Conservation (phyloP, 345 rosid species). For the Anacardium occidentale region DNA sequence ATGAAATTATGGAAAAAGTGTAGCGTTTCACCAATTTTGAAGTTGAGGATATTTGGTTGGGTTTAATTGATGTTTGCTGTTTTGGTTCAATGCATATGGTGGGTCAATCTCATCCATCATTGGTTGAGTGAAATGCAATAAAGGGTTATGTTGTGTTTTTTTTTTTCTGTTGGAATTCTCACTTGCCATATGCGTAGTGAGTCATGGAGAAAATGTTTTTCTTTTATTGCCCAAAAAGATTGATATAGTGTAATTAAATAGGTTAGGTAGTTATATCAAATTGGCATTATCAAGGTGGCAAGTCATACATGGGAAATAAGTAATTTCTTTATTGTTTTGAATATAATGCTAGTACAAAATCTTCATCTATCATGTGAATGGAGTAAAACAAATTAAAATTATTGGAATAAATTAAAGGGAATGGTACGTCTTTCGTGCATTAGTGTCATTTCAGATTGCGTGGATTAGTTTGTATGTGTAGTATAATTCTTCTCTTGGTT, state of each 20-base stretch:
- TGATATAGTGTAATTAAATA: background rate
- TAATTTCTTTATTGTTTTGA: background rate
- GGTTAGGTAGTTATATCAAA: background rate
- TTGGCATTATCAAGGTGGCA: background rate
- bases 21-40: background rate
- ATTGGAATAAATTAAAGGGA: too few relatives aligned
- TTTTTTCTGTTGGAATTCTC: background rate
- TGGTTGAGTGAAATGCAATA: constrained; percentile 11
- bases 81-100: background rate
- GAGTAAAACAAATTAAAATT: too few relatives aligned
- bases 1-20: background rate
- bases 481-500: too few relatives aligned
- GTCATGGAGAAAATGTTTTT: background rate
- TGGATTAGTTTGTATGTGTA: too few relatives aligned
- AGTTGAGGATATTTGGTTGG: background rate
- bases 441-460: too few relatives aligned
- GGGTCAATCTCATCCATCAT: background rate
- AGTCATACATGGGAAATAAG: background rate
- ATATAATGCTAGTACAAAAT: background rate
- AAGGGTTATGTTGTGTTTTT: background rate
- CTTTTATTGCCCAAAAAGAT: background rate
- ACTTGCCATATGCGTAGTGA: background rate
- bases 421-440: too few relatives aligned
- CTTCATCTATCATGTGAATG: too few relatives aligned
- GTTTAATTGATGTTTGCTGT: background rate